A percentile compares a stretch with the other conserved stretches of the same genome.
Conservation (phyloP, 2,329 filamentous ascomycete species). For the Pyricularia sp. region DNA sequence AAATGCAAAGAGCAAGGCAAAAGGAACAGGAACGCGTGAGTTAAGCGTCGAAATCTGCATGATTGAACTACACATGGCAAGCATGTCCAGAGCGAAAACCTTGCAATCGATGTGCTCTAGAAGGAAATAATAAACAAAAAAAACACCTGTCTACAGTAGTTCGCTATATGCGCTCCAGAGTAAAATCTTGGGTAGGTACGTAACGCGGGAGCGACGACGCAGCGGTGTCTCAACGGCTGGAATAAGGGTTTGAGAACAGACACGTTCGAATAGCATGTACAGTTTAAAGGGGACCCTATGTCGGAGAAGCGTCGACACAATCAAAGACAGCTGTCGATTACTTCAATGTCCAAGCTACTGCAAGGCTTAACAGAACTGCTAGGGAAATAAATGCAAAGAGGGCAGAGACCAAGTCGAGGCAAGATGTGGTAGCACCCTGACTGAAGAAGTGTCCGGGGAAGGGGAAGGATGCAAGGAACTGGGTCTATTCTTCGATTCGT, state of each 20-base stretch:
- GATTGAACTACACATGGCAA: not conserved
- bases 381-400: not conserved
- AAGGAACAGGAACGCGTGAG: not conserved
- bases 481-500: not conserved
- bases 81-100: not conserved
- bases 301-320: not conserved
- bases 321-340: not conserved
- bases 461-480: not conserved
- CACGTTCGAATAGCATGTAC: not conserved
- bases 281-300: not conserved
- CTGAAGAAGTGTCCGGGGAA: not conserved
- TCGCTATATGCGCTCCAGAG: not conserved
- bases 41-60: not conserved
- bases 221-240: not conserved
- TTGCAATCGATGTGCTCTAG: not conserved
- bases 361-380: not conserved
- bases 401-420: not conserved
- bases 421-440: not conserved
- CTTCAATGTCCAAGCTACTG: not conserved
- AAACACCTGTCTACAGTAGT: not conserved
- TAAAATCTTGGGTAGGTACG: not conserved
- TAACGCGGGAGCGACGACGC: not conserved
- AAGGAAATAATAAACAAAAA: not conserved
- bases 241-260: not conserved
- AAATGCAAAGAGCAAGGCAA: not conserved